Base-by-base conservation (phyloP, 1,284 basidiomycete species). In the Phylloporus sp. region DNA sequence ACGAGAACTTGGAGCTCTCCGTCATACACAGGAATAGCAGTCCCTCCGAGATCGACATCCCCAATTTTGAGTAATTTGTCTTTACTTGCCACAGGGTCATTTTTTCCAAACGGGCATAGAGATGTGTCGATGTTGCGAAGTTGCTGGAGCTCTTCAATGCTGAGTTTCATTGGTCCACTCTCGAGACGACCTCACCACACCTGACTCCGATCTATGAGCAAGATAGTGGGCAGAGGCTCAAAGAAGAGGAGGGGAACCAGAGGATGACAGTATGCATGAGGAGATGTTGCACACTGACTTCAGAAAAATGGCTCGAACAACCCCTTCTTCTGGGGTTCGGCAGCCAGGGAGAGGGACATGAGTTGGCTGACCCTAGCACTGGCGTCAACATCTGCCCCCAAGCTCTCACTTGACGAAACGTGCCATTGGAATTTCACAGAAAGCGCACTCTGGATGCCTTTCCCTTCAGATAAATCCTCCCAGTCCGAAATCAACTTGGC, bases 301-400 rank as follows among this genome's bases (percentile, higher is more conserved):
- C 90, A 93, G 75, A 89, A 92, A 66, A 87, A 85, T 0, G 90
- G 89, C 66, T 92, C 90, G 64, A 90, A 92, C 13, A 89, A 76
- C 7, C 90, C 89, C 69, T 84, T 89, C 26, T 86, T 81, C 26
- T 86, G 83, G 18, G 91, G 86, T 70, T 94, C 92, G 20, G 88
- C 86, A 31, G 89, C 87, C 47, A 92, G 76, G 4, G 92, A 94
- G 17, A 93, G 80, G 0, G 89, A 86, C 84, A 91, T 89, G 69
- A 91, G 92, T 65, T 92, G 89, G 20, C 92, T 87, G 63, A 92
- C 78, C n/a, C 91, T 93, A 60, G n/a, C 15, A 39, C 52, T 51
- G 26, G 40, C 62, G 55, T 71, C 49, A 74, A 34, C 13, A 15
- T 57, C 29, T 60, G 61, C 55, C 50, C 53, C 29, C 29, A 53